Evolutionary conservation across 2,329 filamentous ascomycete species (phyloP), one percentile per base, ranked within the genome.

Genomic region (Ilyonectria robusta): DNA sequence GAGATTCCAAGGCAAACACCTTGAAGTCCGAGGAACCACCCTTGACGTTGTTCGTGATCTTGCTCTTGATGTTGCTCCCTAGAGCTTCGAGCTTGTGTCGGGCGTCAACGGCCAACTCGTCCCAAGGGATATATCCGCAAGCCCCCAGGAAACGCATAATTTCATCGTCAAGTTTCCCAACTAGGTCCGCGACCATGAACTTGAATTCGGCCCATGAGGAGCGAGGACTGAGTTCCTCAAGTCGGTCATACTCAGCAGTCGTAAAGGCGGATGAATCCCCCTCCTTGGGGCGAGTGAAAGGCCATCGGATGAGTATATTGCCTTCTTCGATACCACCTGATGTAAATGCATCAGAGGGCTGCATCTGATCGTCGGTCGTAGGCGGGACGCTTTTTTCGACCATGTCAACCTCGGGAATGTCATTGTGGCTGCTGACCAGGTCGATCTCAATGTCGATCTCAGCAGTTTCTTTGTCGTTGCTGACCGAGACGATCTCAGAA

Each of bases 21-120:
- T 33, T 5, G 31, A 8, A 11, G 23, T 4, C 23, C 23, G 4
- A 3, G 2, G 2, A 4, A 23, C 23, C 23, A 23, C 2, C 2
- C 23, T 23, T 2, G 23, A 23, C 4, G 23, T 23, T 23, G 23
- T 4, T 23, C 23, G 3, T 23, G 23, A 23, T 23, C 37, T 57
- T 31, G 17, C 37, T 57, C 21, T 57, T 17, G 37, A 57, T 29
- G 37, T 57, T 57, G 37, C 46, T 44, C 15, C 54, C 54, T 35
- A 57, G 19, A 42, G 54, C 35, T n/a, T 46, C 15, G 54, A 57
- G 54, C 54, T 46, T 40, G 54, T 57, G 17, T 57, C 31, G 54
- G 21, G 35, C 54, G 26, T 44, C 54, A 29, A 44, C 54, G 37
- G 8, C 15, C 15, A 57, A 44, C 54, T 40, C 9, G 19, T 57